Conservation (phyloP, 768 basidiomycete genomes). For the Mycena filopes region DNA sequence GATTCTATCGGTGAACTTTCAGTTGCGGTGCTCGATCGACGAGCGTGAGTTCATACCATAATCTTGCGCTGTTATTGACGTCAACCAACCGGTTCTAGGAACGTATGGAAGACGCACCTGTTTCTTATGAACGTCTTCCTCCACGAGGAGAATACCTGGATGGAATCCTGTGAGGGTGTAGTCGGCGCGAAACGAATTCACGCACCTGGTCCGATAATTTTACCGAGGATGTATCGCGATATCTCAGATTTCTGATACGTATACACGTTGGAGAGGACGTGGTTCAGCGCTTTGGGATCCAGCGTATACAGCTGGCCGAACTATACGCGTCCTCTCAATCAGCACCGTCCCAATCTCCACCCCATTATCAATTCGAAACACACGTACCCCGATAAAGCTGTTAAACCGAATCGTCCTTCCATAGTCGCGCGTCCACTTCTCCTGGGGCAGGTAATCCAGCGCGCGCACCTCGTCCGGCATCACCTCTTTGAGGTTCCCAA, state of each 20-base stretch:
- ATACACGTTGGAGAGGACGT: slow-evolving; percentile 58
- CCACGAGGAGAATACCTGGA: slow-evolving; percentile 48
- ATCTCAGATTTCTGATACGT: slow-evolving; percentile 55
- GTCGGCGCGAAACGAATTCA: background rate
- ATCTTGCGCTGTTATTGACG: slow-evolving; percentile 36
- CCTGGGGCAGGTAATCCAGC: slow-evolving; percentile 31
- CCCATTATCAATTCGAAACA: background rate
- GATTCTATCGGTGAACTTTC: slow-evolving; percentile 44
- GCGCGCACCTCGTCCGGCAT: slow-evolving; percentile 25
- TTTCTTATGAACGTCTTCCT: slow-evolving; percentile 38
- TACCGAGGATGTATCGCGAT: slow-evolving; percentile 36
- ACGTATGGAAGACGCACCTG: slow-evolving; percentile 22
- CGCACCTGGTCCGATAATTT: slow-evolving; percentile 40
- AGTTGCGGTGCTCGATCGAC: background rate
- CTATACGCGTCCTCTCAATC: slow-evolving; percentile 25
- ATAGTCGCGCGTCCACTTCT: slow-evolving; percentile 60
- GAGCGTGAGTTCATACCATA: slow-evolving; percentile 27
- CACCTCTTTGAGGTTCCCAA: slow-evolving; percentile 40
- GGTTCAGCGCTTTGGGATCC: slow-evolving; percentile 61
- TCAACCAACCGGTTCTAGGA: background rate
- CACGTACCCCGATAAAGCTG: slow-evolving; percentile 45
- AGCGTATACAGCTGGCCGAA: slow-evolving; percentile 50
- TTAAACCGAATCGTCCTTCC: slow-evolving; percentile 58
- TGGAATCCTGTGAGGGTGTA: background rate
- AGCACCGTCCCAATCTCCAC: background rate